Evolutionary conservation across 2,329 filamentous ascomycete genomes (phyloP).

Genomic region (Trichophyton rubrum): DNA sequence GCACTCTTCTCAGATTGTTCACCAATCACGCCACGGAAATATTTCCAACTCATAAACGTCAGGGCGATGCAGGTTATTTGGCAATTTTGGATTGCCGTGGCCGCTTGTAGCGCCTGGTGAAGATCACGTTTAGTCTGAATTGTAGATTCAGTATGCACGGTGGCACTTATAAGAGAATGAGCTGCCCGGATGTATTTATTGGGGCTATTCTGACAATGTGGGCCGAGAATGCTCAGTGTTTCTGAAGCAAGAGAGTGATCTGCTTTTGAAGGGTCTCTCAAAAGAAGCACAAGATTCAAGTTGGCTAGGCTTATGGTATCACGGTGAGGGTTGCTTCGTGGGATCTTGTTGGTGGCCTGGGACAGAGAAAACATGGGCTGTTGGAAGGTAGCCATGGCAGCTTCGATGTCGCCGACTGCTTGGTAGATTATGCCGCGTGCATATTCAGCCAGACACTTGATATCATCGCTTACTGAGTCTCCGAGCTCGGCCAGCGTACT

Average conservation of each 20-base stretch:
- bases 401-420: slow-evolving; percentile 58
- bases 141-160: slow-evolving; percentile 54
- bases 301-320: slow-evolving; percentile 52
- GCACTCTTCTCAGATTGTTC: slow-evolving; percentile 68
- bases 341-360: slow-evolving; percentile 24
- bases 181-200: slow-evolving; percentile 67
- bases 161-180: slow-evolving; percentile 62
- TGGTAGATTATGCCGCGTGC: slow-evolving; percentile 65
- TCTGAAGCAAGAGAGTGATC: slow-evolving; percentile 47
- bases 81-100: slow-evolving; percentile 57
- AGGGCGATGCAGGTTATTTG: slow-evolving; percentile 74
- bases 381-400: slow-evolving; percentile 55
- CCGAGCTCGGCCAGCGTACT: slow-evolving; percentile 35
- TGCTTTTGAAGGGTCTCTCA: slow-evolving; percentile 49
- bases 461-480: slow-evolving; percentile 27
- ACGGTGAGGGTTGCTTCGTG: slow-evolving; percentile 40
- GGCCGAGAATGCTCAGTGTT: slow-evolving; percentile 53
- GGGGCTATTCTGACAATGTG: slow-evolving; percentile 54
- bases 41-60: slow-evolving; percentile 69
- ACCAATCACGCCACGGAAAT: slow-evolving; percentile 72
- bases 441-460: slow-evolving; percentile 52
- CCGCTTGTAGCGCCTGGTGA: slow-evolving; percentile 56
- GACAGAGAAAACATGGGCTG: slow-evolving; percentile 47
- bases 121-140: slow-evolving; percentile 69
- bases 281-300: slow-evolving; percentile 60